phyloP scores from a whole-genome alignment of 805 yeast genomes.

The Cyberlindnera mycetangii region DNA sequence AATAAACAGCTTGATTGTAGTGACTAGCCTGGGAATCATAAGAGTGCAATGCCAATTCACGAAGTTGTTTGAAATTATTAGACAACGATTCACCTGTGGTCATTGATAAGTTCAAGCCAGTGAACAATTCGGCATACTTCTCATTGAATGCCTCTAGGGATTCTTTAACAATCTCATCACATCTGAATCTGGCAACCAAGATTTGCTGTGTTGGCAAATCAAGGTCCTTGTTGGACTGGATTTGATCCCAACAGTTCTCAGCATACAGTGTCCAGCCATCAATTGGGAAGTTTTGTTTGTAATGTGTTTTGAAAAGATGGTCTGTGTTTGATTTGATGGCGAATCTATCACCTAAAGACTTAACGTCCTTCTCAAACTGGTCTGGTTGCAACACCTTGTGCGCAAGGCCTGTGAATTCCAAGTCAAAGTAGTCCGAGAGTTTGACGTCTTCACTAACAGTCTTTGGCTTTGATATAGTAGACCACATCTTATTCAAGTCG shows the following conservation, averaged over 20 bases:
- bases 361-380: constrained; percentile 60
- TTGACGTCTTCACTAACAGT: constrained; percentile 47
- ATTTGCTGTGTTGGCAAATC: constrained; percentile 97
- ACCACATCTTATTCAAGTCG: constrained; percentile 81
- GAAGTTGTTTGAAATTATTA: constrained; percentile 39
- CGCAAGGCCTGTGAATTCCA: constrained; percentile 75
- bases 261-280: constrained; percentile 97
- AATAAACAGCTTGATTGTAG: constrained; percentile 65
- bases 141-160: constrained; percentile 25
- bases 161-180: constrained; percentile 76
- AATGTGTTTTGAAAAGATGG: constrained; percentile 57
- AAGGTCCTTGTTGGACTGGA: constrained; percentile 86
- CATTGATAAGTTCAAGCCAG: constrained; percentile 11
- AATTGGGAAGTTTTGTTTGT: constrained; percentile 83
- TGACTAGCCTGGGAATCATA: constrained; percentile 77
- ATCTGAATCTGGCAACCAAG: constrained; percentile 88
- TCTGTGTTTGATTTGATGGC: constrained; percentile 27
- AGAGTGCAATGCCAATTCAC: constrained; percentile 42
- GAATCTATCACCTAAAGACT: constrained; percentile 61
- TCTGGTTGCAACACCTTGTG: constrained; percentile 84
- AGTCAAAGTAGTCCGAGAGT: constrained; percentile 77
- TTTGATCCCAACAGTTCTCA: constrained; percentile 89
- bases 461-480: constrained; percentile 66
- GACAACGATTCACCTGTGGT: constrained; percentile 37
- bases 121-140: constrained; percentile 10